phyloP scores from a whole-genome alignment of 345 rosid species.

The Eucalyptus grandis region DNA sequence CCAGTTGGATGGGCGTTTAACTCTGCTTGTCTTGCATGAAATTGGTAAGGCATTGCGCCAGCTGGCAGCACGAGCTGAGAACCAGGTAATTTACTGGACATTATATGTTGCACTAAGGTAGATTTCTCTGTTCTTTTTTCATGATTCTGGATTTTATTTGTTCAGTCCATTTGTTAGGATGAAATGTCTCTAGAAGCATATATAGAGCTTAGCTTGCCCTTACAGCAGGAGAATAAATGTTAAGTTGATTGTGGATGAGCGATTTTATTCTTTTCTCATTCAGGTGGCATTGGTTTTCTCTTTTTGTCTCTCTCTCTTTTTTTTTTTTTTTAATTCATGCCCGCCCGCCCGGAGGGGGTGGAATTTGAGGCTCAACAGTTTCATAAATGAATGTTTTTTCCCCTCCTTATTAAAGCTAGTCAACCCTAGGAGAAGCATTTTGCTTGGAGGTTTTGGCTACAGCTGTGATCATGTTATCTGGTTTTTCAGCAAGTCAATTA shows the following conservation, averaged over 20 bases:
- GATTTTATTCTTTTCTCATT: background rate
- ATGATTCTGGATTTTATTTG: background rate
- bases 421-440: background rate
- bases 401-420: background rate
- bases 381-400: background rate
- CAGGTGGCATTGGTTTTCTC: background rate
- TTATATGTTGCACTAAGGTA: background rate
- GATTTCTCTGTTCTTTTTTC: background rate
- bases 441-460: background rate
- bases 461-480: background rate
- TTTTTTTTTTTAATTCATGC: background rate
- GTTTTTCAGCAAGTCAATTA: background rate
- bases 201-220: background rate
- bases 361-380: background rate
- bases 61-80: slow-evolving; percentile 83
- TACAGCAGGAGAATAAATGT: background rate
- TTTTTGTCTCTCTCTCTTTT: background rate
- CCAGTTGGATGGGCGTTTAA: slow-evolving; percentile 76
- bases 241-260: background rate
- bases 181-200: background rate
- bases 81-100: slow-evolving; percentile 46
- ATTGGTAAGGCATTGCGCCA: slow-evolving; percentile 74
- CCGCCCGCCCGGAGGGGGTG: background rate
- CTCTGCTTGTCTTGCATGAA: slow-evolving; percentile 85
- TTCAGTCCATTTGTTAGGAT: background rate